A percentile compares a stretch with the other conserved stretches of the same genome.
phyloP scores from a whole-genome alignment of 2,329 filamentous ascomycete species.

The Stachybotrys elegans region DNA sequence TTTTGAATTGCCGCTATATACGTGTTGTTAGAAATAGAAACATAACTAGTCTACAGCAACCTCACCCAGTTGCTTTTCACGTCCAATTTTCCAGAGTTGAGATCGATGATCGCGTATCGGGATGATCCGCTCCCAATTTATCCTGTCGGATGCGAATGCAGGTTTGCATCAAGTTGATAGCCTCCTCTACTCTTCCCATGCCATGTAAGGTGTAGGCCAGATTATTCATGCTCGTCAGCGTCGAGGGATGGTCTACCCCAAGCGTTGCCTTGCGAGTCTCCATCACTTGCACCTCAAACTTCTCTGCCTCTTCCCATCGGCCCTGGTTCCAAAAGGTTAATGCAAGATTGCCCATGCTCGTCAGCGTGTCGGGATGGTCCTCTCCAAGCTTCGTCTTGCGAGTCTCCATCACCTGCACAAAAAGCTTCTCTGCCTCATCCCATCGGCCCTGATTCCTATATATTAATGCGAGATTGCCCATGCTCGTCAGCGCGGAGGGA shows the following conservation, averaged over 20 bases:
- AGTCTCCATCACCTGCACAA: too few species aligned
- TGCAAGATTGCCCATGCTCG: not conserved
- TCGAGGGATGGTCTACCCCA: conserved; percentile 6
- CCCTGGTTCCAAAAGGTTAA: not conserved
- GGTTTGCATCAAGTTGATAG: not conserved
- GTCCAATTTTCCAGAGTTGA: not conserved
- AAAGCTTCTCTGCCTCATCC: too few species aligned
- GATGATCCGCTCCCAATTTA: conserved; percentile 2
- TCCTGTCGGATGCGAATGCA: not conserved
- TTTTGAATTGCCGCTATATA: too few species aligned
- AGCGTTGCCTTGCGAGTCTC: conserved; percentile 8
- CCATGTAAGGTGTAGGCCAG: not conserved
- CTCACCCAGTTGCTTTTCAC: too few species aligned
- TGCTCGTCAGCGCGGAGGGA: too few species aligned
- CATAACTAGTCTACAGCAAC: too few species aligned
- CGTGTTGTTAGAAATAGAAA: too few species aligned
- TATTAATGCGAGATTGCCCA: too few species aligned
- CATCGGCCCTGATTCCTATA: too few species aligned
- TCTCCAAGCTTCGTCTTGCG: too few species aligned
- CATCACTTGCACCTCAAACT: too few species aligned
- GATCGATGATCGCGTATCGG: conserved; percentile 1
- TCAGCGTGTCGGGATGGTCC: conserved; percentile 6
- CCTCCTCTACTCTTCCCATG: not conserved
- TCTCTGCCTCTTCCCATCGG: conserved; percentile 1
- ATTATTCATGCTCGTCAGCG: not conserved